Evolutionary conservation across 2,329 filamentous ascomycete species (phyloP).

Genomic region (Purpureocillium lavendulum): DNA sequence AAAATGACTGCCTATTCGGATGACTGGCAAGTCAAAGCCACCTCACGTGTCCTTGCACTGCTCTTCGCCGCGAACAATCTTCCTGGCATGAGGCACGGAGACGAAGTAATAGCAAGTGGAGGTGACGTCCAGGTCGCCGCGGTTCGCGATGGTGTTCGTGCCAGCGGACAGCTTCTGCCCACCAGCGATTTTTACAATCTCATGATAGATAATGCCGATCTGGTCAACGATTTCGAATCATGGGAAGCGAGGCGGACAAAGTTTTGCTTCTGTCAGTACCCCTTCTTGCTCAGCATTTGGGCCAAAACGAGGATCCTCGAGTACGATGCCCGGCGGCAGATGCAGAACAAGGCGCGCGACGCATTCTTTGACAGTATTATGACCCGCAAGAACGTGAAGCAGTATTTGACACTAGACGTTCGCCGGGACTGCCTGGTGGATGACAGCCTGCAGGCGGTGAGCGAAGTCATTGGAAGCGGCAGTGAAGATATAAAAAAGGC

Average conservation of each 20-base stretch:
- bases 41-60: slow-evolving; percentile 70
- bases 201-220: slow-evolving; percentile 76
- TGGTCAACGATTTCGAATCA: slow-evolving; percentile 76
- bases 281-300: slow-evolving; percentile 85
- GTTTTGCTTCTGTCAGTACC: slow-evolving; percentile 88
- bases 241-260: slow-evolving; percentile 71
- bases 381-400: slow-evolving; percentile 62
- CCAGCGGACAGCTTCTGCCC: slow-evolving; percentile 59
- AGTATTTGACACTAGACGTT: slow-evolving; percentile 70
- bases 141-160: slow-evolving; percentile 17
- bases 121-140: slow-evolving; percentile 16
- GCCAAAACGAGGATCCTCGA: slow-evolving; percentile 88
- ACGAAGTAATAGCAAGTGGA: slow-evolving; percentile 11
- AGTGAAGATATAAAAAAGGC: slow-evolving; percentile 87
- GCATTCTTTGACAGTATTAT: slow-evolving; percentile 88
- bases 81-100: slow-evolving; percentile 25
- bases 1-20: slow-evolving; percentile 61
- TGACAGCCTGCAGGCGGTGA: slow-evolving; percentile 77
- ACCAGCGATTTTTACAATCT: slow-evolving; percentile 85
- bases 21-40: slow-evolving; percentile 84
- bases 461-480: slow-evolving; percentile 72
- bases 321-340: slow-evolving; percentile 78
- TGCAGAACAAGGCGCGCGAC: slow-evolving; percentile 80
- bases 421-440: slow-evolving; percentile 81
- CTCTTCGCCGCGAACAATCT: slow-evolving; percentile 74